phyloP scores from a whole-genome alignment of 2,329 filamentous ascomycete species.

The Alternaria gansuensis region DNA sequence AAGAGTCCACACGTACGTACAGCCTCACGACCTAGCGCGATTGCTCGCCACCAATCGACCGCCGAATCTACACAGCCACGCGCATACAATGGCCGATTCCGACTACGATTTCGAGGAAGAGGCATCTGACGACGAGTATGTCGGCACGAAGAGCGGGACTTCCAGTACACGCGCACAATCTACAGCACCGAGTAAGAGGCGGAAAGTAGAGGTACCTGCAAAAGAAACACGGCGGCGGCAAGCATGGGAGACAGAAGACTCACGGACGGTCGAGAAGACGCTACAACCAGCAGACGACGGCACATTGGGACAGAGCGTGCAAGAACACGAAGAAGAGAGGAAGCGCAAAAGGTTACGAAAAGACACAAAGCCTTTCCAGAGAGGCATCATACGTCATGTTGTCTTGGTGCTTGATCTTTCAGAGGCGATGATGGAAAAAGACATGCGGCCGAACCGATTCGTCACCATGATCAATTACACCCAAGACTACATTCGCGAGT shows the following conservation, averaged over 20 bases:
- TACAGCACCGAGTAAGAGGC: slow-evolving; percentile 33
- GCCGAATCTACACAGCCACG: neutral
- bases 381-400: slow-evolving; percentile 96
- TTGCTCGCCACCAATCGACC: neutral
- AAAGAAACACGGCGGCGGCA: slow-evolving; percentile 53
- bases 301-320: slow-evolving; percentile 74
- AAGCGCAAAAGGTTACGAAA: slow-evolving; percentile 82
- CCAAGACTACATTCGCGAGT: slow-evolving; percentile 88
- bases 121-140: slow-evolving; percentile 70
- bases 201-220: slow-evolving; percentile 27
- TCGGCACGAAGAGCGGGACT: slow-evolving; percentile 50
- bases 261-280: slow-evolving; percentile 69
- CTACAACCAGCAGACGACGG: slow-evolving; percentile 67
- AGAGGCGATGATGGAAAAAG: slow-evolving; percentile 93
- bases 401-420: slow-evolving; percentile 92
- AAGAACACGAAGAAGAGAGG: slow-evolving; percentile 79
- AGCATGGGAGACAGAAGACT: slow-evolving; percentile 58
- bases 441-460: slow-evolving; percentile 87
- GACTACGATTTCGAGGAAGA: slow-evolving; percentile 75
- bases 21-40: neutral
- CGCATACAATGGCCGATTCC: slow-evolving; percentile 71
- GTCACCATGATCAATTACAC: slow-evolving; percentile 83
- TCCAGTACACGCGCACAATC: slow-evolving; percentile 41
- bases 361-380: slow-evolving; percentile 93
- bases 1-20: slow-evolving; percentile 6